Evolutionary conservation across 495 filamentous ascomycete species (phyloP).

Genomic region (Aspergillus kassunensis): DNA sequence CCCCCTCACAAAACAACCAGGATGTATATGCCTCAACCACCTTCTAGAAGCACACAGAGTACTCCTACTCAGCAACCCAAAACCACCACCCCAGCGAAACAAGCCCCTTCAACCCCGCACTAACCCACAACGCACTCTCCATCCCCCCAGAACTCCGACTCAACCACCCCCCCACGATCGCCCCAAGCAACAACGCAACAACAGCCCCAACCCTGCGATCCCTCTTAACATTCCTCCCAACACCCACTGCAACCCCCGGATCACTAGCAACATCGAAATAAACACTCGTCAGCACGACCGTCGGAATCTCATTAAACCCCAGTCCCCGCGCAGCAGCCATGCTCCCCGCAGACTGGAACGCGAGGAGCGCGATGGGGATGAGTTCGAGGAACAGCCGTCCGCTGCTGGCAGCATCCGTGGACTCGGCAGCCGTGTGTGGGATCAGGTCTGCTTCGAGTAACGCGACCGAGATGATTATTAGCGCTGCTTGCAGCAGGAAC

Average conservation of each 20-base stretch:
- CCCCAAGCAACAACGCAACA: constrained; percentile 15
- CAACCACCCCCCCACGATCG: constrained; percentile 17
- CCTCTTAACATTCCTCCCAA: constrained; percentile 12
- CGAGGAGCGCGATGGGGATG: constrained; percentile 58
- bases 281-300: constrained; percentile 66
- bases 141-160: constrained; percentile 15
- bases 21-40: too few relatives aligned
- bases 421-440: constrained; percentile 33
- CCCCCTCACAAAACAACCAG: too few relatives aligned
- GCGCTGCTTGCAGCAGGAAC: constrained; percentile 52
- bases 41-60: too few relatives aligned
- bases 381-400: constrained; percentile 43
- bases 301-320: constrained; percentile 67
- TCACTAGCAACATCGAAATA: constrained; percentile 66
- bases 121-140: constrained; percentile 15
- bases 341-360: constrained; percentile 67
- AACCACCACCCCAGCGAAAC: constrained; percentile 10
- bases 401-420: constrained; percentile 12
- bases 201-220: constrained; percentile 12
- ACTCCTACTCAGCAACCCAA: constrained; percentile 1
- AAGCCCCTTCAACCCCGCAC: constrained; percentile 12
- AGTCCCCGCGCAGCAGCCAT: constrained; percentile 61
- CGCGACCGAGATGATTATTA: constrained; percentile 55
- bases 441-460: constrained; percentile 51
- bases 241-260: constrained; percentile 42